A percentile compares a stretch with the other conserved stretches of the same genome.
phyloP scores from a whole-genome alignment of 1,284 basidiomycete genomes.

The Heterobasidion occidentale region DNA sequence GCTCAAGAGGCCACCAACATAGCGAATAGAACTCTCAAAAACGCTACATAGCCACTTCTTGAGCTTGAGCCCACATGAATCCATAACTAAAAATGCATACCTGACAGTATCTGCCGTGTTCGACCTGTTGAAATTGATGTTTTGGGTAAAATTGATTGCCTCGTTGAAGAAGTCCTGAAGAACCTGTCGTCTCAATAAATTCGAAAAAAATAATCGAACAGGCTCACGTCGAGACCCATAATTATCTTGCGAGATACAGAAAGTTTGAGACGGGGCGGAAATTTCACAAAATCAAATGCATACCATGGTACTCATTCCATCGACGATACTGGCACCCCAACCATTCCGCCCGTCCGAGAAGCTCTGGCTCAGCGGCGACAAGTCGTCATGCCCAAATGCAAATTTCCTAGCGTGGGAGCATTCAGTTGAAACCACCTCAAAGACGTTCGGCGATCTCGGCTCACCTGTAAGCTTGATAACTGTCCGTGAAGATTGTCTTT shows the following conservation, averaged over 20 bases:
- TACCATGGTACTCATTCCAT: conserved; percentile 60
- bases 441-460: conserved; percentile 11
- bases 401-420: conserved; percentile 30
- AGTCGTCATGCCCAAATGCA: conserved; percentile 60
- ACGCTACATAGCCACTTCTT: conserved; percentile 32
- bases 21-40: conserved; percentile 89
- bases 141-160: conserved; percentile 40
- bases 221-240: conserved; percentile 44
- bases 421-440: background rate
- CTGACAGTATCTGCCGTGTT: conserved; percentile 44
- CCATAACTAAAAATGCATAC: conserved; percentile 20
- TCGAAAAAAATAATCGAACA: background rate
- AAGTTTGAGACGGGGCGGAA: background rate
- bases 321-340: conserved; percentile 64
- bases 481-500: conserved; percentile 44
- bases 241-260: conserved; percentile 22
- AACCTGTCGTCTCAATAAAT: background rate
- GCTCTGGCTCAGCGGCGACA: conserved; percentile 41
- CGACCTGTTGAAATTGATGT: conserved; percentile 49
- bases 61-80: background rate
- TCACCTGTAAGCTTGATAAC: conserved; percentile 55
- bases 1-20: conserved; percentile 61
- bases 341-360: conserved; percentile 56
- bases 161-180: conserved; percentile 43
- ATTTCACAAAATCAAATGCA: conserved; percentile 1